Conservation (phyloP, 768 basidiomycete species). For the Coprinopsis strossmayeri region DNA sequence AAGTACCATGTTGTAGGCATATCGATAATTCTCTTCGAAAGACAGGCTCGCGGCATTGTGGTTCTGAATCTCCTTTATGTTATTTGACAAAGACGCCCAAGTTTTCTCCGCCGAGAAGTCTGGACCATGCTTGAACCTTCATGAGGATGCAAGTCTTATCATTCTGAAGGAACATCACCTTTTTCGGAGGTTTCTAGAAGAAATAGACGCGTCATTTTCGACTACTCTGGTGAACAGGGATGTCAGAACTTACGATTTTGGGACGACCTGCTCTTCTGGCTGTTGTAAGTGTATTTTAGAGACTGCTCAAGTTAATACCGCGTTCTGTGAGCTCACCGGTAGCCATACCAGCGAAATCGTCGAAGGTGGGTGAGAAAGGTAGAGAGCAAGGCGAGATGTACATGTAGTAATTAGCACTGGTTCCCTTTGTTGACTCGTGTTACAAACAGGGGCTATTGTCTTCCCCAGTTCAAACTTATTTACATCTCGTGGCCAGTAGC, state of each 20-base stretch:
- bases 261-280: slow-evolving; percentile 32
- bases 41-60: slow-evolving; percentile 82
- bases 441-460: no score
- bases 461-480: no score
- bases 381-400: no score
- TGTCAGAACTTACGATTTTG: slow-evolving; percentile 36
- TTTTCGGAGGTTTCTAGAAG: slow-evolving; percentile 39
- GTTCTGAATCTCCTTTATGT: slow-evolving; percentile 92
- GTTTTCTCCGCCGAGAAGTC: slow-evolving; percentile 77
- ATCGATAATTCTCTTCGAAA: slow-evolving; percentile 83
- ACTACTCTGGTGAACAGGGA: neutral
- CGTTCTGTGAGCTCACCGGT: slow-evolving; percentile 10
- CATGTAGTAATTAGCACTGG: no score
- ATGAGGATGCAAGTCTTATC: neutral
- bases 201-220: slow-evolving; percentile 8
- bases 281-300: slow-evolving; percentile 8
- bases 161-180: slow-evolving; percentile 21
- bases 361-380: no score
- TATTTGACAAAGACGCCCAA: slow-evolving; percentile 73
- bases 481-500: no score
- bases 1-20: slow-evolving; percentile 91
- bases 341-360: no score
- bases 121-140: slow-evolving; percentile 52
- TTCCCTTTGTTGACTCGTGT: no score
- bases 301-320: no score